phyloP scores from a whole-genome alignment of 2,329 filamentous ascomycete species.

The Myotisia sp. region DNA sequence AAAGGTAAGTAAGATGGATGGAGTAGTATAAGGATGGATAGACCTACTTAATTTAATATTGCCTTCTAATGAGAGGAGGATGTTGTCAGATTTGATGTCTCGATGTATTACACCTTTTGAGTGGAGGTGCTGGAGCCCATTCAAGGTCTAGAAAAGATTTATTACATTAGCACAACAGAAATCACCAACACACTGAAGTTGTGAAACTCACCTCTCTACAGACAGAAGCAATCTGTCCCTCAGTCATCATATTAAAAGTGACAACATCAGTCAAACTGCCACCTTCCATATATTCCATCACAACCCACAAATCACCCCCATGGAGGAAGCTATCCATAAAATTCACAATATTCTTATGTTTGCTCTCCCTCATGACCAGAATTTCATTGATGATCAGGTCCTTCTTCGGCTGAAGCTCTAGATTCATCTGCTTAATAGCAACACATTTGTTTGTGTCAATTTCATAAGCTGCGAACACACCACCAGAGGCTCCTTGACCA shows the following conservation, averaged over 20 bases:
- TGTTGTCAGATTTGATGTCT: slow-evolving; percentile 98
- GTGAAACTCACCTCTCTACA: slow-evolving; percentile 55
- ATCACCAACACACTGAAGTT: no score
- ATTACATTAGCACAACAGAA: slow-evolving; percentile 10
- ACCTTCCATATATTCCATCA: slow-evolving; percentile 99
- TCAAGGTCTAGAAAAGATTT: slow-evolving; percentile 47
- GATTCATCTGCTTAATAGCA: slow-evolving; percentile 98
- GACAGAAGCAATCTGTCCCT: slow-evolving; percentile 90
- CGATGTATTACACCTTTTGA: slow-evolving; percentile 97
- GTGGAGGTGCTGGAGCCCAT: slow-evolving; percentile 85
- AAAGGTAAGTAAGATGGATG: slow-evolving; percentile 11
- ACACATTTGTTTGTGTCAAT: slow-evolving; percentile 72
- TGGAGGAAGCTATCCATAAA: slow-evolving; percentile 96
- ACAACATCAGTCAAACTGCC: slow-evolving; percentile 96
- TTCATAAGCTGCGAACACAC: slow-evolving; percentile 86
- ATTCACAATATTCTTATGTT: slow-evolving; percentile 96
- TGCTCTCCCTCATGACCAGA: slow-evolving; percentile 97
- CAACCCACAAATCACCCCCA: slow-evolving; percentile 85
- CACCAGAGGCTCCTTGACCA: slow-evolving; percentile 90
- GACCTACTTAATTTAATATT: slow-evolving; percentile 90
- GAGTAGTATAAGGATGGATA: not conserved
- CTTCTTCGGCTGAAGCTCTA: slow-evolving; percentile 97
- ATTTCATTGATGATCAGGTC: slow-evolving; percentile 99
- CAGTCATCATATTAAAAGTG: slow-evolving; percentile 98
- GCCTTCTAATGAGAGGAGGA: slow-evolving; percentile 80